Evolutionary conservation across 208 protist species (phyloP), one percentile per base, ranked within the genome.

Genomic region (Trichomonas gallinae): DNA sequence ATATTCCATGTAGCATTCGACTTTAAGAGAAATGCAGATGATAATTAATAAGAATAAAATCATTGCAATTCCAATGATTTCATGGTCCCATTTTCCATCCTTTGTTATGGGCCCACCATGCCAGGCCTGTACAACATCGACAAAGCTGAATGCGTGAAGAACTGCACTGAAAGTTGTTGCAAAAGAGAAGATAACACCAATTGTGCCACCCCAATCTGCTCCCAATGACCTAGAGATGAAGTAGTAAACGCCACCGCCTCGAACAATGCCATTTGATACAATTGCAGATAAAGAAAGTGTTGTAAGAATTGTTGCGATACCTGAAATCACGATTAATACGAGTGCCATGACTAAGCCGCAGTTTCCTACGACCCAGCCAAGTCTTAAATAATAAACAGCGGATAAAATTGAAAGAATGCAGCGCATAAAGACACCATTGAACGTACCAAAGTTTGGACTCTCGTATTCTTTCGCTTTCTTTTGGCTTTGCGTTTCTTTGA

Each of bases 191-290:
- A 96, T 11, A 48, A 96, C 49, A 21, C 89, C 89, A 81, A 96
- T 44, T 38, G 46, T 96, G 26, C 89, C 89, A 26, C 89, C 89
- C 10, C 10, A 96, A 44, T 96, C 89, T 45, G 89, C 9, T 72
- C 89, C 89, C 0, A 96, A 40, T 42, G 89, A 81, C 38, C 89
- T 51, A 40, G 46, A 81, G 44, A 96, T 96, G 34, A 9, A 81
- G 40, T n/a, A 96, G 72, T 96, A 96, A 44, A 51, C 36, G 31
- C 89, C 89, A 81, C 89, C 89, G 44, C 89, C 89, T 44, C 44
- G 34, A 11, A 96, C 49, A 31, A 0, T 63, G 15, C 89, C 89
- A 40, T 96, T 96, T 44, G 89, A 72, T 4, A 63, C 89, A 72
- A 96, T 26, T 34, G 89, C 89, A 8, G 46, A 40, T 9, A 72